These are phyloP conservation scores for Euphorbia neoarborescens DNA, from an alignment of 441 rosid genomes.

Conservation along the genomic window DNA sequence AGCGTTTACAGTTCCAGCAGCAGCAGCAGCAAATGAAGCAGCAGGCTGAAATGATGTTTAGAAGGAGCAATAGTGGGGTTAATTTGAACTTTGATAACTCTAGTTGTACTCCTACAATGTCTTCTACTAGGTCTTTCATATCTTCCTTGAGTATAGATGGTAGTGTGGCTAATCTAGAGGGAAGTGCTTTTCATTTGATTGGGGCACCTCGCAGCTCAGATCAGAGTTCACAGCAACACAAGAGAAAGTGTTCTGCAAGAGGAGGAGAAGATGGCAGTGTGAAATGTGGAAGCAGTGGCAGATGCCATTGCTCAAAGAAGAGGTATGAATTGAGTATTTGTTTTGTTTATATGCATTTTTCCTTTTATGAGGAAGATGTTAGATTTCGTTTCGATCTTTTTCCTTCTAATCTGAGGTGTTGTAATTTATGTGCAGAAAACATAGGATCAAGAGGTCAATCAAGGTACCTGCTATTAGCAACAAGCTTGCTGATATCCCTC, in stretches of 20 bases:
- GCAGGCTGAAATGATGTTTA: constrained; percentile 63
- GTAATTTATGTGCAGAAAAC: constrained; percentile 41
- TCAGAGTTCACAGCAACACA: constrained; percentile 52
- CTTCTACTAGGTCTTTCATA: constrained; percentile 58
- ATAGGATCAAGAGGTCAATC: constrained; percentile 58
- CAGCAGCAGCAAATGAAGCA: constrained; percentile 51
- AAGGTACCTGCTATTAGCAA: constrained; percentile 72
- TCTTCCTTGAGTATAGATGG: constrained; percentile 71
- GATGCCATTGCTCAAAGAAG: constrained; percentile 78
- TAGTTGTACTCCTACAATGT: constrained; percentile 64
- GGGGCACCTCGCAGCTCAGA: constrained; percentile 49
- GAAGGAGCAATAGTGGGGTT: constrained; percentile 55
- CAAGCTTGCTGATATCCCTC: constrained; percentile 75
- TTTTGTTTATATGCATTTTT: neutral
- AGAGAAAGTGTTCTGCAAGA: constrained; percentile 47
- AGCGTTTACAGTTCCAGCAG: constrained; percentile 37
- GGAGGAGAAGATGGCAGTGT: constrained; percentile 59
- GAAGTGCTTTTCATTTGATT: constrained; percentile 46
- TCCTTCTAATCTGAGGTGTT: constrained; percentile 5
- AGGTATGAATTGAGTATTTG: constrained; percentile 31
- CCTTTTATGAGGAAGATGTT: constrained; percentile 1
- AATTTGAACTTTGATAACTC: constrained; percentile 57
- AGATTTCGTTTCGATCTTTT: neutral
- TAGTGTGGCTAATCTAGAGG: constrained; percentile 53
- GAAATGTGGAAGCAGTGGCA: constrained; percentile 50